Base-by-base conservation (phyloP, 2,329 filamentous ascomycete species). In the Fusarium clavum region DNA sequence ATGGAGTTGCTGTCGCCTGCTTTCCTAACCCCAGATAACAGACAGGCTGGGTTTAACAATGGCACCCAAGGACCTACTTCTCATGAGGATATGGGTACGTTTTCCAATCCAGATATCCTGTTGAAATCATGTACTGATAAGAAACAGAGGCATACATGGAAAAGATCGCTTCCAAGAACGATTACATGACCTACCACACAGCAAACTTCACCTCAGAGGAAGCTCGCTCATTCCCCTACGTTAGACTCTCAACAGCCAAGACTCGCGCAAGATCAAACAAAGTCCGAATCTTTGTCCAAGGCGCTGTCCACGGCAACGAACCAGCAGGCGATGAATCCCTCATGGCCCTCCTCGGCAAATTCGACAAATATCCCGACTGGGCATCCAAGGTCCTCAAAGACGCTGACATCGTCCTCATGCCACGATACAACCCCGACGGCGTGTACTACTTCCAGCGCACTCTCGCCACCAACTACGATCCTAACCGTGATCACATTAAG, bases 401-500 rank as follows among this genome's bases (percentile, higher is more conserved):
- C 4, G 60, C 76, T 1, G 78, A 79, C 8, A 72, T 79, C 2
- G 49, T 79, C 13, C 46, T 79, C 14, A 43, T 79, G 8, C 78
- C 77, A 0, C 71, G 78, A 0, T 79, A 79, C 25, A 79, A 79
- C 30, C 76, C 77, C 1, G 78, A 79, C n/a, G 78, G 78, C 3
- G 75, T 78, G 4, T 75, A 70, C 24, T 79, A 79, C 58, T 79
- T 79, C 61, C 78, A 79, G 66, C 74, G 78, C 3, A 64, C 57
- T 1, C 55, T 79, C 1, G 73, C 78, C 0, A 73, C 74, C 1
- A 76, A 73, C 45, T 76, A 73, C 11, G 78, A 79, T 30, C 78
- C 78, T 2, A 79, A 79, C 56, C 74, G 78, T 3, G 78, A 79
- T 25, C 77, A 79, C n/a, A 73, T 73, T 4, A 79, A 78, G 30